phyloP scores from a whole-genome alignment of 257 asterid species.

The Plantago ovata region DNA sequence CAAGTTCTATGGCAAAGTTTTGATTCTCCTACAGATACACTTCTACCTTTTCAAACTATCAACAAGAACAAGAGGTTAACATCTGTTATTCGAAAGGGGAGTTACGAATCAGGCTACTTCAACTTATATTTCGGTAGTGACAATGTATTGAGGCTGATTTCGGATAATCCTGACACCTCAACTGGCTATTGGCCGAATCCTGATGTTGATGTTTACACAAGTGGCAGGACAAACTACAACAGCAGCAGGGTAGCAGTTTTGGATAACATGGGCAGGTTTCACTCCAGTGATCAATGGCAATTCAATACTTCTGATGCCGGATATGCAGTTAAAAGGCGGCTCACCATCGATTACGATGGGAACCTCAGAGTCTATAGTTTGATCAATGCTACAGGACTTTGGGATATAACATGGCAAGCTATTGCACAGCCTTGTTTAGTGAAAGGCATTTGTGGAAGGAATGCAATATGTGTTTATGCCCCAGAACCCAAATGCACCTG shows the following conservation, averaged over 20 bases:
- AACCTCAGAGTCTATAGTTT: conserved; percentile 62
- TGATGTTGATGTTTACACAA: conserved; percentile 18
- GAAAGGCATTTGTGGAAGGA: conserved; percentile 62
- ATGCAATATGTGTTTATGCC: conserved; percentile 48
- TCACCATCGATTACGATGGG: conserved; percentile 63
- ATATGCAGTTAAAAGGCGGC: conserved; percentile 41
- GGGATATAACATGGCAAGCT: conserved; percentile 65
- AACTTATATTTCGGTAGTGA: conserved; percentile 54
- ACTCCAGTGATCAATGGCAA: conserved; percentile 48
- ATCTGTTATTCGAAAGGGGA: conserved; percentile 37
- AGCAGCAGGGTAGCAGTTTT: conserved; percentile 55
- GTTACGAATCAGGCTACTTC: conserved; percentile 49
- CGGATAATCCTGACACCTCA: conserved; percentile 55
- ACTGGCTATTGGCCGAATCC: conserved; percentile 68
- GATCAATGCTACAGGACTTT: conserved; percentile 44
- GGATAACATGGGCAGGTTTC: conserved; percentile 46
- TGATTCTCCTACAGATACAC: conserved; percentile 58
- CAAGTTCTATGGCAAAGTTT: conserved; percentile 60
- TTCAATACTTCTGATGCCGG: conserved; percentile 57
- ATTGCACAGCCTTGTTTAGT: conserved; percentile 43
- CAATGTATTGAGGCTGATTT: conserved; percentile 50
- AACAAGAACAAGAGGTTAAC: conserved; percentile 50
- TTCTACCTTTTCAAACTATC: conserved; percentile 52
- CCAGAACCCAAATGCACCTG: conserved; percentile 43
- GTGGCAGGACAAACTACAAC: conserved; percentile 60